Evolutionary conservation across 2,329 filamentous ascomycete species (phyloP), one percentile per base, ranked within the genome.

Genomic region (Cytospora piceicola): DNA sequence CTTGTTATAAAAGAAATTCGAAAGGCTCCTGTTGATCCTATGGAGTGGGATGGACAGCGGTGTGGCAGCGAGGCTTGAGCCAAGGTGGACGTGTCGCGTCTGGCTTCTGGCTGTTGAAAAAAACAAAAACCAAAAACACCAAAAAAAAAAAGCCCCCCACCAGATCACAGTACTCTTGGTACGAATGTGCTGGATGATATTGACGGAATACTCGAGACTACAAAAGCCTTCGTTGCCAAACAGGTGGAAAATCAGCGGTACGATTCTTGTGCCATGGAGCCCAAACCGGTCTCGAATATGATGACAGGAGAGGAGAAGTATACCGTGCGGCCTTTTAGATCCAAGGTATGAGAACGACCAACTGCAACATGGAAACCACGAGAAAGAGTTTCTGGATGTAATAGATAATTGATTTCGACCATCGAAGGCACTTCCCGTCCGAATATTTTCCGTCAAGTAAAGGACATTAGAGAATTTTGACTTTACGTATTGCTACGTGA

Each of bases 21-120:
- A 14, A 39, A 20, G 7, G 32, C 42, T 7, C 49, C 58, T 15
- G 58, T 61, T 8, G 49, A 54, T 20, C 58, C 58, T 17, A 22
- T 34, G 7, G 32, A 61, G 30, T 61, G 58, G 58, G 7, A 39
- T 1, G 58, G 49, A 1, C 52, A 34, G 32, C 24, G 9, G 1
- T 8, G n/a, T 12, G 58, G 58, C 32, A n/a, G 30, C 3, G 49
- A n/a, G n/a, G n/a, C n/a, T n/a, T n/a, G n/a, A 61, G 46, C 58
- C 58, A 51, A 54, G 20, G 15, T 61, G 58, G 58, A 61, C 58
- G 24, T 61, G 58, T 24, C 49, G 58, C 3, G 12, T 54, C 12
- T 61, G 58, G 58, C 22, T 54, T 3, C 29, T 54, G 20, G 58
- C 58, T 15, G 58, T 29, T 61, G 49, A 39, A 54, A 20, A 51